Evolutionary conservation across 306 rosid species (phyloP).

Genomic region (Quercus variabilis): DNA sequence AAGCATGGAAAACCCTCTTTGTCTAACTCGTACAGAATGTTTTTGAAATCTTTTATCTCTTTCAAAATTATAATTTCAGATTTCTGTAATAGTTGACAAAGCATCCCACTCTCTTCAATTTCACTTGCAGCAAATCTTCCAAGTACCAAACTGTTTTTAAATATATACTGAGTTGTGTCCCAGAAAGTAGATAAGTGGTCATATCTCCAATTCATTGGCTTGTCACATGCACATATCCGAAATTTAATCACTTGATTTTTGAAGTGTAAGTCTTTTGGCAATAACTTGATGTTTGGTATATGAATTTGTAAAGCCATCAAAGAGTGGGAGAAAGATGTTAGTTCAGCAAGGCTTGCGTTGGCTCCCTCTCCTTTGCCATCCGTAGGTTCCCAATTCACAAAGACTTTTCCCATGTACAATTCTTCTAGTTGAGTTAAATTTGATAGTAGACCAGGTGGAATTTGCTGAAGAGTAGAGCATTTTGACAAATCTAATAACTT

Average conservation of each 20-base stretch:
- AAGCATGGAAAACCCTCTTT: slow-evolving; percentile 10
- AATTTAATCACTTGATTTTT: too few species aligned
- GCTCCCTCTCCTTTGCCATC: neutral
- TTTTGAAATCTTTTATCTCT: slow-evolving; percentile 5
- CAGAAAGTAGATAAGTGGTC: neutral
- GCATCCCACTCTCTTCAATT: neutral
- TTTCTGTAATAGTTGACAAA: slow-evolving; percentile 8
- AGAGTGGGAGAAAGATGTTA: neutral
- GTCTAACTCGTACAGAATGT: neutral
- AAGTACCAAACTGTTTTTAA: neutral
- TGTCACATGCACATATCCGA: too few species aligned
- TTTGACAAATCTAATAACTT: neutral
- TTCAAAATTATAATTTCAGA: slow-evolving; percentile 10
- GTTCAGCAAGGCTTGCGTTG: slow-evolving; percentile 15
- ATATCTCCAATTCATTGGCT: too few species aligned
- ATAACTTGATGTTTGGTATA: neutral
- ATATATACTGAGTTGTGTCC: neutral
- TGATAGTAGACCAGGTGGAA: neutral
- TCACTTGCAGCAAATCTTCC: neutral
- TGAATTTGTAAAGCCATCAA: slow-evolving; percentile 4
- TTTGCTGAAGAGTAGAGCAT: neutral
- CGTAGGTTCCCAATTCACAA: neutral
- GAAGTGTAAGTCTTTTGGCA: too few species aligned
- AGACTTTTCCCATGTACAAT: neutral
- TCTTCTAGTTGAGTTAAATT: neutral